Base-by-base conservation (phyloP, 768 basidiomycete genomes). In the Mycena alexandri region DNA sequence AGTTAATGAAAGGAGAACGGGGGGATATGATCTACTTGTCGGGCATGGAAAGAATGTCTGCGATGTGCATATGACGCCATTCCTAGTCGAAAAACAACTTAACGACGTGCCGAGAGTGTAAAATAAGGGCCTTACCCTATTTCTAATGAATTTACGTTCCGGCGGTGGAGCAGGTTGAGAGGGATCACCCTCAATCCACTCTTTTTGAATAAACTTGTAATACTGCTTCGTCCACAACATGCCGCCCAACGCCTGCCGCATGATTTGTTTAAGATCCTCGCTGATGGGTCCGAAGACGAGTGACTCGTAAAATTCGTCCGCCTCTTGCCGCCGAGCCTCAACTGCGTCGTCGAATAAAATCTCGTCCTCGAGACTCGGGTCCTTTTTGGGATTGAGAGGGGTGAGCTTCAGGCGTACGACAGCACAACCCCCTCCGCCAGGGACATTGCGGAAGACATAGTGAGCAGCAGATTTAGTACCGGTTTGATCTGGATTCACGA, bases 141-240 rank as follows among this genome's bases (percentile, higher is more conserved):
- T 99, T 65, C 96, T 85, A 56, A 97, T 83, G 73, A 84, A 82
- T 79, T 96, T 94, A 64, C 98, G 85, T 73, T 92, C 93, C 1
- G 94, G 91, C 9, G 98, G 97, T 5, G 98, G 98, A 21, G 95
- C 87, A 11, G 96, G 97, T 78, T 99, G 98, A 13, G 93, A 92
- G 5, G 95, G 91, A 81, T 99, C 98, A 34, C 98, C 98, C 66
- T 94, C 90, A 56, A 97, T 85, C 98, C 98, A 99, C 67, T 97
- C 93, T 75, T 93, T 93, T 79, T 98, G 96, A 66, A 98, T 90
- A 79, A 98, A 98, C 76, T 93, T 86, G 82, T 99, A 99, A 79
- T 90, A 94, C 75, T 99, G 98, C 82, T 99, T 99, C 51, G 94
- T 95, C 97, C 98, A 99, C 58, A 99, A 81, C 98, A 99, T 99